These are phyloP conservation scores for Fusarium tricinctum DNA, from an alignment of 2,329 filamentous ascomycete genomes.

Conservation along the genomic window DNA sequence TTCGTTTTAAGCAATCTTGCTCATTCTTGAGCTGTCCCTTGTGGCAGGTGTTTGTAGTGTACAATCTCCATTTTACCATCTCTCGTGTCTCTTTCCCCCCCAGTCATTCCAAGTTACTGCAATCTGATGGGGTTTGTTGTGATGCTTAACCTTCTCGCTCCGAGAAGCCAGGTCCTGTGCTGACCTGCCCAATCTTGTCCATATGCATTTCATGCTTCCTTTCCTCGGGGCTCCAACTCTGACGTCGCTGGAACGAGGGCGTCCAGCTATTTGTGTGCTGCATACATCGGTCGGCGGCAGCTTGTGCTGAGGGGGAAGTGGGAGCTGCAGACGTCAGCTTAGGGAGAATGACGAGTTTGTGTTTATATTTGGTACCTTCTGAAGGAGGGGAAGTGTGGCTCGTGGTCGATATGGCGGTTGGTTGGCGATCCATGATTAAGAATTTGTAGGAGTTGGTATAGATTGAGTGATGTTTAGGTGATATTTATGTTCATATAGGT, in stretches of 20 bases:
- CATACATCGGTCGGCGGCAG: constrained; percentile 53
- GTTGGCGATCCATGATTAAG: constrained; percentile 39
- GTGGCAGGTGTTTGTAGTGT: constrained; percentile 2
- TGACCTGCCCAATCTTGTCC: constrained; percentile 56
- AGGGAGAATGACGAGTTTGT: neutral
- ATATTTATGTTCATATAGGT: constrained; percentile 1
- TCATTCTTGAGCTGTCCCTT: constrained; percentile 17
- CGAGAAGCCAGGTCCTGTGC: constrained; percentile 59
- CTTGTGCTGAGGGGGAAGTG: constrained; percentile 39
- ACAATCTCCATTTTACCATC: constrained; percentile 2
- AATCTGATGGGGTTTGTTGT: neutral
- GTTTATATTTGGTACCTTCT: constrained; percentile 17
- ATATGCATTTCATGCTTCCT: constrained; percentile 67
- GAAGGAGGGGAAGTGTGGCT: constrained; percentile 24
- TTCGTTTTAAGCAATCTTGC: constrained; percentile 13
- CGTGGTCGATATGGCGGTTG: constrained; percentile 30
- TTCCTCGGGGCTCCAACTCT: constrained; percentile 68
- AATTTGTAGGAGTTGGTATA: neutral
- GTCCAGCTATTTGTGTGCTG: constrained; percentile 60
- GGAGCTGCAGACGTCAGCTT: constrained; percentile 36
- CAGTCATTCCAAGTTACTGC: constrained; percentile 2
- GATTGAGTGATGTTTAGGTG: neutral
- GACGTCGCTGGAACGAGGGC: constrained; percentile 59
- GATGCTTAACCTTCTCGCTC: constrained; percentile 50
- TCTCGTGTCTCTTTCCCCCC: neutral